These are phyloP conservation scores for Ogataea neopini DNA, from an alignment of 805 yeast species.

Conservation along the genomic window DNA sequence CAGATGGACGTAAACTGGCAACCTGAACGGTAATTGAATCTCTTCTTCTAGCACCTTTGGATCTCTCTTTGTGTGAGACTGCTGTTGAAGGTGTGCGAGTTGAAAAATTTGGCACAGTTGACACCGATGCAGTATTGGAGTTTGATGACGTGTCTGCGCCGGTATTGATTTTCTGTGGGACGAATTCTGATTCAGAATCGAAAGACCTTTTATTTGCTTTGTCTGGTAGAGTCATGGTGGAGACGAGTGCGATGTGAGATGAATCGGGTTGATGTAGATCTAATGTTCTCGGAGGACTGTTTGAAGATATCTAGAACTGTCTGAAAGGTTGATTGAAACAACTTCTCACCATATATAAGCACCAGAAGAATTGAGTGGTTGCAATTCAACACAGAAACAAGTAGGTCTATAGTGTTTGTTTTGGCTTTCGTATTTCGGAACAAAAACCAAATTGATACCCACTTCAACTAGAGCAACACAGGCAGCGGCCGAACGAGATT, in stretches of 20 bases:
- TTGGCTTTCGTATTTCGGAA: too few relatives aligned
- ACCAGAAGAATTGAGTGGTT: too few relatives aligned
- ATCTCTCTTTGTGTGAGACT: not conserved
- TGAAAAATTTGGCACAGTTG: not conserved
- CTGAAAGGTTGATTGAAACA: not conserved
- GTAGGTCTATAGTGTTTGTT: too few relatives aligned
- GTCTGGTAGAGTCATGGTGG: not conserved
- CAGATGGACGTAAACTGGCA: not conserved
- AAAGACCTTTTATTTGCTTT: not conserved
- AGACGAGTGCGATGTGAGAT: too few relatives aligned
- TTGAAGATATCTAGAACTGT: not conserved
- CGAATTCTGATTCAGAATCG: not conserved
- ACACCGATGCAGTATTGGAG: constrained; percentile 2
- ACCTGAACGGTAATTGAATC: not conserved
- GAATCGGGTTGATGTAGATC: too few relatives aligned
- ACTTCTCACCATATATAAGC: not conserved
- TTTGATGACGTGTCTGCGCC: constrained; percentile 5
- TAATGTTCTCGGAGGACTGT: too few relatives aligned
- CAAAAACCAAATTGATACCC: too few relatives aligned
- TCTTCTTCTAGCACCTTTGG: not conserved
- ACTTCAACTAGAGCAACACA: not conserved
- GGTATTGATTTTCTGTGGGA: not conserved
- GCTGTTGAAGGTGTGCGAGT: not conserved
- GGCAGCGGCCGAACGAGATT: not conserved
- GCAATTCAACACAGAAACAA: too few relatives aligned